A percentile compares a stretch with the other conserved stretches of the same genome.
Conservation (phyloP, 805 yeast species). For the Sungouiozyma ichnusensis region DNA sequence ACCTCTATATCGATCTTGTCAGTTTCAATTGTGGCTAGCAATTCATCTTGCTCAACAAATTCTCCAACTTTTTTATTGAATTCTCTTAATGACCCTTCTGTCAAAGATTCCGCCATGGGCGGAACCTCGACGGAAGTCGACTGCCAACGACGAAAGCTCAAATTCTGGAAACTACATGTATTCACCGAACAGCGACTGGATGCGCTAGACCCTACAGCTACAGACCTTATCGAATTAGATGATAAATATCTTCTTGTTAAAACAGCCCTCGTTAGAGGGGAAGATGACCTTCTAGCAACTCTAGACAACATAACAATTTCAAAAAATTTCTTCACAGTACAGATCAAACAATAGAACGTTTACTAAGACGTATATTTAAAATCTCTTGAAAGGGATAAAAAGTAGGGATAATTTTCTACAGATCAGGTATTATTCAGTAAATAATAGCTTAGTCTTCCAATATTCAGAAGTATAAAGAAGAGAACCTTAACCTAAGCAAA, state of each 20-base stretch:
- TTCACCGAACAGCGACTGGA: constrained; percentile 6
- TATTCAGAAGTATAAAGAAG: too few relatives aligned
- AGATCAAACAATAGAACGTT: too few relatives aligned
- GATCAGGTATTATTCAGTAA: too few relatives aligned
- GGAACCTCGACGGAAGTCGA: constrained; percentile 74
- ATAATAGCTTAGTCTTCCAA: too few relatives aligned
- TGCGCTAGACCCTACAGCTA: background rate
- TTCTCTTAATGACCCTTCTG: constrained; percentile 85
- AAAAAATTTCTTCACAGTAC: background rate
- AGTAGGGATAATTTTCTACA: too few relatives aligned
- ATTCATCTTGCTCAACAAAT: constrained; percentile 74
- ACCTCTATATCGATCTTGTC: constrained; percentile 97
- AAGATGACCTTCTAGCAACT: constrained; percentile 1
- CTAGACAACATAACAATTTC: constrained; percentile 2
- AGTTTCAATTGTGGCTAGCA: constrained; percentile 93
- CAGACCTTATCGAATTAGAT: background rate
- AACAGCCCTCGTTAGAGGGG: background rate
- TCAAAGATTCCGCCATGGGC: constrained; percentile 96
- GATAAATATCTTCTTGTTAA: background rate
- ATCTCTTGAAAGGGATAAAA: too few relatives aligned
- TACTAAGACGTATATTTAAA: too few relatives aligned
- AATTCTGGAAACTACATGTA: constrained; percentile 5
- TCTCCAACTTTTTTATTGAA: constrained; percentile 76
- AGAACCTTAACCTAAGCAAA: too few relatives aligned
- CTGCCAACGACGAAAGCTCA: constrained; percentile 21